These are phyloP conservation scores for Xylariaceae sp. DNA, from an alignment of 2,329 filamentous ascomycete genomes.

Conservation along the genomic window DNA sequence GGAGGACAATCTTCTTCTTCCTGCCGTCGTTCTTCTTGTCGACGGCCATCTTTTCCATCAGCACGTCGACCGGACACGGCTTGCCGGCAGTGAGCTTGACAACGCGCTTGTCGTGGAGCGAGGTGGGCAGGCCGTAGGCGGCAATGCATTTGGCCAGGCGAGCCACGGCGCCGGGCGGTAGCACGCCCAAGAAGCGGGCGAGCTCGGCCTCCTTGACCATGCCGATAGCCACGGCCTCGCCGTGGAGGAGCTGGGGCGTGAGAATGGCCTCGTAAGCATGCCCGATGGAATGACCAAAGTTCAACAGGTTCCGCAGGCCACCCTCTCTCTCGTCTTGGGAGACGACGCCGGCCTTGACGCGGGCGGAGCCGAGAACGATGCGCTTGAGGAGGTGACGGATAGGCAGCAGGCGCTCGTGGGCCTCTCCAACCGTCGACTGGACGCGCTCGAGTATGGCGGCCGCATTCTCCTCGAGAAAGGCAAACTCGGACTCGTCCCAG, in stretches of 20 bases:
- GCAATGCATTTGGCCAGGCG: conserved; percentile 87
- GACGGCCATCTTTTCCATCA: conserved; percentile 90
- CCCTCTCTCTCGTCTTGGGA: conserved; percentile 92
- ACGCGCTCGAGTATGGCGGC: conserved; percentile 66
- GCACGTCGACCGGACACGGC: conserved; percentile 73
- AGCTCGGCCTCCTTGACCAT: conserved; percentile 98
- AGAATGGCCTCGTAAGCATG: conserved; percentile 94
- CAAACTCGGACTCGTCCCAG: conserved; percentile 84
- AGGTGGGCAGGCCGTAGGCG: conserved; percentile 86
- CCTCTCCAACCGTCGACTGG: conserved; percentile 39
- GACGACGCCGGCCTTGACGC: conserved; percentile 89
- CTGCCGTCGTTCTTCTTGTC: conserved; percentile 97
- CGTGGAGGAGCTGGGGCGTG: conserved; percentile 90
- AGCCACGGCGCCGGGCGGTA: conserved; percentile 81
- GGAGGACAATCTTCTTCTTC: conserved; percentile 91
- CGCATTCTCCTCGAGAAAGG: conserved; percentile 74
- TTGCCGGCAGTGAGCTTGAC: conserved; percentile 78
- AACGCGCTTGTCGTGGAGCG: conserved; percentile 74
- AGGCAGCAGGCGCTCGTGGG: conserved; percentile 55
- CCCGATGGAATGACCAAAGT: conserved; percentile 96
- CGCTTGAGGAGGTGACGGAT: conserved; percentile 66
- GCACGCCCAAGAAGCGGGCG: conserved; percentile 76
- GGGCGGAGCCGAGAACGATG: conserved; percentile 83
- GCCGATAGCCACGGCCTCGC: conserved; percentile 91
- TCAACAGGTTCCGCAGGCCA: conserved; percentile 85